A percentile compares a stretch with the other conserved stretches of the same genome.
Evolutionary conservation across 805 yeast species (phyloP).

Genomic region (Monosporozyma aerobia): DNA sequence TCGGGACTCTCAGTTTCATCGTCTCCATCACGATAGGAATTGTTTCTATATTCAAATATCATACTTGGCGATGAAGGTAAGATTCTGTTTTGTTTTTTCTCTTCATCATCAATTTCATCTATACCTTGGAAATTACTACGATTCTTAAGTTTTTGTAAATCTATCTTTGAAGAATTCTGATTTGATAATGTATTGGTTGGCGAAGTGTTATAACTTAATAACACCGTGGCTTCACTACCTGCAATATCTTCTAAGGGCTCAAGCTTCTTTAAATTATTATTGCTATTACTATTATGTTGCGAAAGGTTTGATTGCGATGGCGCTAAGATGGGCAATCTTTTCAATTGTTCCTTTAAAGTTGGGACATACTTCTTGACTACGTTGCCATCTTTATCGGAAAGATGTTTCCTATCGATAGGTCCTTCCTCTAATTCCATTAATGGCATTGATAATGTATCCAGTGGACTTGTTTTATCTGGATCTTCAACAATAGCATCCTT

Average conservation of each 20-base stretch:
- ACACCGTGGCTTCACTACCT: slow-evolving; percentile 7
- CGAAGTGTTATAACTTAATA: slow-evolving; percentile 8
- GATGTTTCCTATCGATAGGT: neutral
- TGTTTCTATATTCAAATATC: slow-evolving; percentile 19
- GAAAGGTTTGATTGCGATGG: neutral
- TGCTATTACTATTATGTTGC: neutral
- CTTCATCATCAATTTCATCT: slow-evolving; percentile 17
- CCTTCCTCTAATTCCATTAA: slow-evolving; percentile 24
- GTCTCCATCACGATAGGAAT: slow-evolving; percentile 5
- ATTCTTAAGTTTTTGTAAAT: neutral
- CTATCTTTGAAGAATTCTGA: neutral
- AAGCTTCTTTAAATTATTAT: neutral
- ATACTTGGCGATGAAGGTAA: slow-evolving; percentile 29
- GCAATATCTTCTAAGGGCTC: neutral
- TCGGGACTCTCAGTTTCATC: slow-evolving; percentile 14
- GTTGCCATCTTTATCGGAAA: neutral
- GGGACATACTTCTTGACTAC: neutral
- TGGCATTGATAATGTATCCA: slow-evolving; percentile 29
- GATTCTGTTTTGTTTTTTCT: slow-evolving; percentile 18
- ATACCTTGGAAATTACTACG: neutral
- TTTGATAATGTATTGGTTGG: neutral
- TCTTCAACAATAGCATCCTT: slow-evolving; percentile 12
- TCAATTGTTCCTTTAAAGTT: slow-evolving; percentile 26
- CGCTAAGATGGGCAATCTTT: slow-evolving; percentile 21
- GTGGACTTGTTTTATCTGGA: slow-evolving; percentile 26